Conservation (phyloP, 78 protist species). For the slime mould (Dictyostelium discoideum) region DNA sequence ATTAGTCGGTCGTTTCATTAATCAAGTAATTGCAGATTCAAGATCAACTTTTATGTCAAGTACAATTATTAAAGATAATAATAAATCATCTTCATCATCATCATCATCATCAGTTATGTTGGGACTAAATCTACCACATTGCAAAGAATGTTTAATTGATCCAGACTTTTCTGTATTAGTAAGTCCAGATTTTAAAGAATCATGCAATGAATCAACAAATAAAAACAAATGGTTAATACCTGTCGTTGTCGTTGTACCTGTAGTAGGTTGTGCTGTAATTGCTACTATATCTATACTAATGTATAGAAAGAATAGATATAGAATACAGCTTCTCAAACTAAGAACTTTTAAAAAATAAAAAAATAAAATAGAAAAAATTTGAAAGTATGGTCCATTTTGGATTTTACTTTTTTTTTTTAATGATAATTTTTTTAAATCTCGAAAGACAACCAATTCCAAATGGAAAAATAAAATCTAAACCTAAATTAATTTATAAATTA, state of each 20-base stretch:
- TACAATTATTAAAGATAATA: not conserved
- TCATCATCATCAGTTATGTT: not conserved
- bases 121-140: conserved; percentile 6
- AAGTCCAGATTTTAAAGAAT: not conserved
- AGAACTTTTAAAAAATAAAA: too few species aligned
- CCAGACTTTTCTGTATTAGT: conserved; percentile 14
- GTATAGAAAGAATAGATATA: too few species aligned
- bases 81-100: too few species aligned
- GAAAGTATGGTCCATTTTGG: too few species aligned
- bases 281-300: too few species aligned
- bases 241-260: not conserved
- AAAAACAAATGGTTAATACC: not conserved
- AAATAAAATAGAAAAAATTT: too few species aligned
- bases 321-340: too few species aligned
- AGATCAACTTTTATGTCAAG: not conserved
- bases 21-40: not conserved
- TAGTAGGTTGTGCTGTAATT: not conserved
- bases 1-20: not conserved
- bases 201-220: not conserved
- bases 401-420: too few species aligned
- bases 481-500: too few species aligned
- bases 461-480: too few species aligned
- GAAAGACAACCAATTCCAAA: too few species aligned
- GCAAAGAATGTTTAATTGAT: not conserved
- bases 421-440: too few species aligned